Base-by-base conservation (phyloP, 495 filamentous ascomycete genomes). In the Entonaema liquescens region DNA sequence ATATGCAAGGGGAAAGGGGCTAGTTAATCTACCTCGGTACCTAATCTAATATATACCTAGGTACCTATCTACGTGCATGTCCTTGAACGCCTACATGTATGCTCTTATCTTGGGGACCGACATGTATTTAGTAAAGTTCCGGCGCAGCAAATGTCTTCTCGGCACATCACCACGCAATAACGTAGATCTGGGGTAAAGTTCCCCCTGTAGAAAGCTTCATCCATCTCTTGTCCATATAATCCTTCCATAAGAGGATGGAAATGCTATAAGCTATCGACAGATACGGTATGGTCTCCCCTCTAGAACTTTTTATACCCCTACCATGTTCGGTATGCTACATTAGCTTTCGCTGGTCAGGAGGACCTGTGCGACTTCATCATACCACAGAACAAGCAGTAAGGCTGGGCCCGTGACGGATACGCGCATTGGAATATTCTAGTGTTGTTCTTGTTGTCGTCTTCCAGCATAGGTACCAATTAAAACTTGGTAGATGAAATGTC, bases 171-270 rank as follows among this genome's bases (percentile, higher is more conserved):
- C 60, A 21, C 52, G 31, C 65, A 29, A 49, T 31, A 28, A 13
- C 60, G 55, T 49, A 66, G 62, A 71, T 71, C 68, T 59, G 68
- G 68, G 68, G 68, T 71, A 71, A 59, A 64, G 40, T 49, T 54
- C 12, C 35, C 55, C 38, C 38, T n/a, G 49, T n/a, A 29, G 8
- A 35, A 56, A 12, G 8, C 53, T 56, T 56, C 29, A 21, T 21
- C 9, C n/a, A 21, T 56, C 29, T 35, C 29, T 56, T 19, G 9
- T 36, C n/a, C 5, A 53, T 29, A 17, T 19, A 12, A 44, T 9
- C 40, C 40, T 38, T 38, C 36, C 13, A n/a, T 38, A 38, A 15
- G 2, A 38, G 6, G 36, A 38, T 38, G 2, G 36, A 38, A 38
- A 15, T 15, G 13, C 15, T 38, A n/a, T 12, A 3, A 38, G 3